Evolutionary conservation across 768 basidiomycete genomes (phyloP).

Genomic region (Heimioporus sp.): DNA sequence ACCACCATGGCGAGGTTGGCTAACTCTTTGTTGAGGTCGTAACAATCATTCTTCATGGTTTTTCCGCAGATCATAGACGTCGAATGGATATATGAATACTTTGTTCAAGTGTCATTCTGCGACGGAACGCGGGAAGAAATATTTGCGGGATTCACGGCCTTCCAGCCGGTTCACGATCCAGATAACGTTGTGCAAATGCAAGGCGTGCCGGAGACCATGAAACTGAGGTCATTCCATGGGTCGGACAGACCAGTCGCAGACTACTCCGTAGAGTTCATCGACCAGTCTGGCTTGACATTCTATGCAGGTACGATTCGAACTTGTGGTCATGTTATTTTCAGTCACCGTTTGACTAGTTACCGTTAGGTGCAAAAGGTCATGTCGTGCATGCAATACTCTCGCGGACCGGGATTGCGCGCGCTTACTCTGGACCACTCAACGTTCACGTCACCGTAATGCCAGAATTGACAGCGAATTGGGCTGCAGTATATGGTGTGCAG

Average conservation of each 20-base stretch:
- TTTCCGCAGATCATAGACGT: neutral
- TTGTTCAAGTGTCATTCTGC: slow-evolving; percentile 9
- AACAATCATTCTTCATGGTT: neutral
- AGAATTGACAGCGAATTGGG: slow-evolving; percentile 2
- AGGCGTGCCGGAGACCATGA: neutral
- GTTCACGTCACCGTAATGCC: neutral
- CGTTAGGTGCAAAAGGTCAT: neutral
- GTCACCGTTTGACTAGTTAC: neutral
- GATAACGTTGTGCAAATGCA: neutral
- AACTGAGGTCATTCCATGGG: no score
- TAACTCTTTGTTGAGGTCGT: no score
- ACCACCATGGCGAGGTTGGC: no score
- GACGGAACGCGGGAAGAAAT: slow-evolving; percentile 16
- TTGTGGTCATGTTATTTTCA: neutral
- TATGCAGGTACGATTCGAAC: neutral
- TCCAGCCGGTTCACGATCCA: slow-evolving; percentile 9
- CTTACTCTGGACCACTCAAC: neutral
- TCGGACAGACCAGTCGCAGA: neutral
- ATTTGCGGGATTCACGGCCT: slow-evolving; percentile 14
- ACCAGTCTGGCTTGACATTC: neutral
- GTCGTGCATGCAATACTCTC: slow-evolving; percentile 1
- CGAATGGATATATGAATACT: slow-evolving; percentile 20
- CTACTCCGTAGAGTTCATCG: slow-evolving; percentile 4
- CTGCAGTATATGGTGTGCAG: neutral
- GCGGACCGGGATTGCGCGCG: slow-evolving; percentile 12